A percentile compares a stretch with the other conserved stretches of the same genome.
Evolutionary conservation across 139 green algal genomes (phyloP).

Genomic region (Eudorina sp.): DNA sequence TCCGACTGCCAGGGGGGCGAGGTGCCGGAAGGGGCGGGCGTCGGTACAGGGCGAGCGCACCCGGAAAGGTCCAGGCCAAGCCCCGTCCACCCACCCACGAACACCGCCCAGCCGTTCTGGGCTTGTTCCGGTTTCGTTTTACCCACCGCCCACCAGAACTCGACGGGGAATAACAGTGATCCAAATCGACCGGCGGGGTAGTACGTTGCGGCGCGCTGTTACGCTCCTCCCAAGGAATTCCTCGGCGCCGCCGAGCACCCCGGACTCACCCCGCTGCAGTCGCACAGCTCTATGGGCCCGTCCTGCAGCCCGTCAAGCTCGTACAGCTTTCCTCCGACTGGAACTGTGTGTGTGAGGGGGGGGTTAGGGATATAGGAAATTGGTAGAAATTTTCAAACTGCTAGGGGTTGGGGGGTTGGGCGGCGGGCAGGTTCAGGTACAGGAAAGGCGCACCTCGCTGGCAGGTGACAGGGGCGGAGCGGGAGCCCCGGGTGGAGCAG

Average conservation of each 20-base stretch:
- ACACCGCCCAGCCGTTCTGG: not conserved
- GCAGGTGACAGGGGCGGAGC: too few species aligned
- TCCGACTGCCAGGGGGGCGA: constrained; percentile 64
- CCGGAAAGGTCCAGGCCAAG: not conserved
- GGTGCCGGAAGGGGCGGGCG: not conserved
- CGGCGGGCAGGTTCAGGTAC: too few species aligned
- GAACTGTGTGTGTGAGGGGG: constrained; percentile 69
- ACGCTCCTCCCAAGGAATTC: not conserved
- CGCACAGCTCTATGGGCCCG: constrained; percentile 89
- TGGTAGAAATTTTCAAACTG: too few species aligned
- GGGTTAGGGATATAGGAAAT: not conserved
- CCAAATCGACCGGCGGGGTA: not conserved
- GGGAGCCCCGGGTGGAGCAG: too few species aligned
- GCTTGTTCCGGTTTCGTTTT: too few species aligned
- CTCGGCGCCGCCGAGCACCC: not conserved
- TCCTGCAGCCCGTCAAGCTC: constrained; percentile 97
- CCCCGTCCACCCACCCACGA: not conserved
- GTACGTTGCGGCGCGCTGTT: not conserved
- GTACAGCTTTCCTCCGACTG: constrained; percentile 86
- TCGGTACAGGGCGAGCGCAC: not conserved
- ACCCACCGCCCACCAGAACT: too few species aligned
- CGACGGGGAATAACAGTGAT: too few species aligned
- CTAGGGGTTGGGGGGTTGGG: too few species aligned
- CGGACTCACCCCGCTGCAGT: not conserved
- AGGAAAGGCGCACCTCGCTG: too few species aligned